A percentile compares a stretch with the other conserved stretches of the same genome.
Evolutionary conservation across 768 basidiomycete genomes (phyloP).

Genomic region (Mycena rebaudengoi): DNA sequence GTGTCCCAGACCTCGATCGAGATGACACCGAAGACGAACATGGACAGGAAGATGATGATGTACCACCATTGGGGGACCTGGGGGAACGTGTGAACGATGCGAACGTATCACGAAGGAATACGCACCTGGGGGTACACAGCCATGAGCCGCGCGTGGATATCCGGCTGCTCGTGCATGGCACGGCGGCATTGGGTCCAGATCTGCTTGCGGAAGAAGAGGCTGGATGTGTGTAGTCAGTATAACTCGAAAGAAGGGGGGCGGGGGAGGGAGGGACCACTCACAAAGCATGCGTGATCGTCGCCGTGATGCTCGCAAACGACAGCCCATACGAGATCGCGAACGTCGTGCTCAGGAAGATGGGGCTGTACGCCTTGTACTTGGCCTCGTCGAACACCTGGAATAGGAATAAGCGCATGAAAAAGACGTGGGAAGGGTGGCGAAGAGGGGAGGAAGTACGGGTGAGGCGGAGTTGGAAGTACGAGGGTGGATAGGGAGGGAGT

Average conservation of each 20-base stretch:
- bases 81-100: too few relatives aligned
- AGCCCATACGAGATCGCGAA: constrained; percentile 37
- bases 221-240: too few relatives aligned
- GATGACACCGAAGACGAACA: constrained; percentile 50
- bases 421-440: too few relatives aligned
- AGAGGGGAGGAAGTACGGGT: too few relatives aligned
- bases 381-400: constrained; percentile 40
- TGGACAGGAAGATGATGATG: constrained; percentile 40
- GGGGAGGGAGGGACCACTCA: constrained; percentile 43
- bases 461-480: too few relatives aligned
- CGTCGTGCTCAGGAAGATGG: constrained; percentile 34
- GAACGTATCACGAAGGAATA: too few relatives aligned
- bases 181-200: constrained; percentile 46
- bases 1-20: constrained; percentile 61
- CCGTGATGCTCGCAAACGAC: constrained; percentile 53
- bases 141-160: constrained; percentile 56
- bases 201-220: constrained; percentile 53
- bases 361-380: constrained; percentile 41
- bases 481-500: too few relatives aligned
- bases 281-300: constrained; percentile 51
- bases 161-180: constrained; percentile 48
- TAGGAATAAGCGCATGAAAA: too few relatives aligned
- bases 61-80: constrained; percentile 63
- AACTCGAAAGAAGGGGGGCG: too few relatives aligned
- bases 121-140: constrained; percentile 49